Percentiles rank a stretch among this genome's conserved stretches.
Conservation (phyloP, 2,329 filamentous ascomycete genomes). For the Rutstroemia sp. region DNA sequence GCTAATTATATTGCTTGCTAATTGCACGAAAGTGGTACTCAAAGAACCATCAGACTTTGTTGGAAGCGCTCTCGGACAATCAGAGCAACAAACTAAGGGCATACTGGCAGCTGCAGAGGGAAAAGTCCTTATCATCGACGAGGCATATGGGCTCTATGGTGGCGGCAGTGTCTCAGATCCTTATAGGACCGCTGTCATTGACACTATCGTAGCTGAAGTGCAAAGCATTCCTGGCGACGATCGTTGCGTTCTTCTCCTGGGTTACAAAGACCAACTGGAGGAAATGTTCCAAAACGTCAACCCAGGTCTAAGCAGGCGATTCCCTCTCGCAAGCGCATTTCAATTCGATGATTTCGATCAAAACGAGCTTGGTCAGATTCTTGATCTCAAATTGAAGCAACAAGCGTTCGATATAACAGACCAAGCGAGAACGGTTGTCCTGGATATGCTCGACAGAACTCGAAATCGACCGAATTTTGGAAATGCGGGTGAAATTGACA, state of each 20-base stretch:
- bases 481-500: slow-evolving; percentile 69
- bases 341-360: slow-evolving; percentile 61
- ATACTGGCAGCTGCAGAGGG: slow-evolving; percentile 60
- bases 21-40: slow-evolving; percentile 44
- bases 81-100: slow-evolving; percentile 63
- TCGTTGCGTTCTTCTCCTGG: slow-evolving; percentile 62
- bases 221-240: slow-evolving; percentile 65
- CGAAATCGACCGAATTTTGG: slow-evolving; percentile 61
- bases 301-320: slow-evolving; percentile 59
- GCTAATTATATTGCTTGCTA: neutral
- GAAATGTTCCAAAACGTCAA: slow-evolving; percentile 68
- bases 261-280: slow-evolving; percentile 63
- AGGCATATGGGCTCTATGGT: slow-evolving; percentile 61
- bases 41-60: slow-evolving; percentile 73
- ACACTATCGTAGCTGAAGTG: slow-evolving; percentile 65
- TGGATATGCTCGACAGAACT: slow-evolving; percentile 52
- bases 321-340: slow-evolving; percentile 57
- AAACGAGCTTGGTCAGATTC: slow-evolving; percentile 48
- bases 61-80: slow-evolving; percentile 53
- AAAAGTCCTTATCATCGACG: slow-evolving; percentile 74
- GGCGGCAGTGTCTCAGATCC: slow-evolving; percentile 33
- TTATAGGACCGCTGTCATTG: slow-evolving; percentile 59
- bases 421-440: slow-evolving; percentile 43
- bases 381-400: slow-evolving; percentile 54
- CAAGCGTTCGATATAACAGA: slow-evolving; percentile 46